These are phyloP conservation scores for Phytomonas sp. DNA, from an alignment of 208 protist species.

Conservation along the genomic window DNA sequence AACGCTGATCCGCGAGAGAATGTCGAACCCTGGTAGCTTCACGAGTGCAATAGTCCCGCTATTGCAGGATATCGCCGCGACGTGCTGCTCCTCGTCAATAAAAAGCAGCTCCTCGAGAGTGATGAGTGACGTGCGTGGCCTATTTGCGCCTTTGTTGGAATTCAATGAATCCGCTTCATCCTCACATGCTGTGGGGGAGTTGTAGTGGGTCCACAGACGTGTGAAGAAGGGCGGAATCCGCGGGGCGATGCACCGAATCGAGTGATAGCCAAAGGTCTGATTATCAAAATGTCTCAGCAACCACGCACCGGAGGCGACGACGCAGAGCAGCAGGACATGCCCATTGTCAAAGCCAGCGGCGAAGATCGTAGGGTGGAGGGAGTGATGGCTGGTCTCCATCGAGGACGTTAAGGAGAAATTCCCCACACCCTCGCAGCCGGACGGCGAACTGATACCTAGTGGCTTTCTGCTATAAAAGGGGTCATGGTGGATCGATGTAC, in stretches of 20 bases:
- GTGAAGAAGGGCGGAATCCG: slow-evolving; percentile 54
- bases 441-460: no score
- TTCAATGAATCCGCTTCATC: no score
- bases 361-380: slow-evolving; percentile 53
- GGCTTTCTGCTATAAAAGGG: no score
- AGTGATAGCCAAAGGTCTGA: slow-evolving; percentile 28
- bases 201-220: slow-evolving; percentile 65
- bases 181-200: no score
- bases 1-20: slow-evolving; percentile 28
- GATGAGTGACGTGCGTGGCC: slow-evolving; percentile 18
- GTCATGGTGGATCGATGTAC: no score
- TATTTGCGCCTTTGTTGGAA: background rate
- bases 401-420: no score
- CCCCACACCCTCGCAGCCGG: no score
- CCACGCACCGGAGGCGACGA: slow-evolving; percentile 35
- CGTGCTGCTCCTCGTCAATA: slow-evolving; percentile 45
- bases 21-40: slow-evolving; percentile 40
- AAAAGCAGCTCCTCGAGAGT: slow-evolving; percentile 25
- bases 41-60: slow-evolving; percentile 52
- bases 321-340: slow-evolving; percentile 61
- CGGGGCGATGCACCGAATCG: slow-evolving; percentile 45
- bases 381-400: slow-evolving; percentile 15
- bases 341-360: slow-evolving; percentile 74
- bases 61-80: slow-evolving; percentile 59
- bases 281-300: slow-evolving; percentile 43